These are phyloP conservation scores for Parastagonospora avenae DNA, from an alignment of 2,329 filamentous ascomycete species.

Conservation along the genomic window DNA sequence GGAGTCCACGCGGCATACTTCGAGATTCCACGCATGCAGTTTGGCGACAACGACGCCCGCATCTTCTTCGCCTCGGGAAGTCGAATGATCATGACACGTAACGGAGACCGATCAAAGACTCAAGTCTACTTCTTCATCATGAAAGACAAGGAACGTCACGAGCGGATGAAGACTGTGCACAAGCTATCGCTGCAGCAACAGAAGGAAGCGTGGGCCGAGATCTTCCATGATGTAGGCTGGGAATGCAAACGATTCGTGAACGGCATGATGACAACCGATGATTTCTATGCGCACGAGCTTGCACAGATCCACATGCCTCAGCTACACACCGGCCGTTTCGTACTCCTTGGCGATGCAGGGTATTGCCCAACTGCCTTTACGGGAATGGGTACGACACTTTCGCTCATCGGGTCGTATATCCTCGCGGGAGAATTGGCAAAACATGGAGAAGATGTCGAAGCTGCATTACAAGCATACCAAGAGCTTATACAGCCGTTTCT, in stretches of 20 bases:
- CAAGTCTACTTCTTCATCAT: conserved; percentile 30
- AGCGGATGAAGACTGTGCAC: conserved; percentile 5
- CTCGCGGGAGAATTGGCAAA: conserved; percentile 44
- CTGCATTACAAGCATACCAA: conserved; percentile 30
- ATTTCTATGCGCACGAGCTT: conserved; percentile 56
- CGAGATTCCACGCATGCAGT: conserved; percentile 23
- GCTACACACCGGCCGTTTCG: conserved; percentile 55
- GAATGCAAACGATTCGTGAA: conserved; percentile 49
- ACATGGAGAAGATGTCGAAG: conserved; percentile 12
- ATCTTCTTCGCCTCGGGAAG: conserved; percentile 13
- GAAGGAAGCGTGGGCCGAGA: conserved; percentile 31
- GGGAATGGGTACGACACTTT: conserved; percentile 34
- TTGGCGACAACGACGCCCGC: conserved; percentile 19
- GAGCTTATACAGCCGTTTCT: conserved; percentile 21
- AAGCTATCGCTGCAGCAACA: conserved; percentile 50
- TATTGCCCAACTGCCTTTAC: conserved; percentile 34
- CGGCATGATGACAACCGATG: conserved; percentile 43
- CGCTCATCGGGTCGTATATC: conserved; percentile 46
- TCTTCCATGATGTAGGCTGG: conserved; percentile 53
- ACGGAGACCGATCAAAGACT: conserved; percentile 22
- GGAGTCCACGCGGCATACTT: conserved; percentile 32
- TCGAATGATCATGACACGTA: conserved; percentile 24
- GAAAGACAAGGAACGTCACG: conserved; percentile 6
- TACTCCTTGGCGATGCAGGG: conserved; percentile 59
- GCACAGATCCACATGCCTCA: conserved; percentile 51